phyloP scores from a whole-genome alignment of 306 rosid genomes.

The Castanea crenata region DNA sequence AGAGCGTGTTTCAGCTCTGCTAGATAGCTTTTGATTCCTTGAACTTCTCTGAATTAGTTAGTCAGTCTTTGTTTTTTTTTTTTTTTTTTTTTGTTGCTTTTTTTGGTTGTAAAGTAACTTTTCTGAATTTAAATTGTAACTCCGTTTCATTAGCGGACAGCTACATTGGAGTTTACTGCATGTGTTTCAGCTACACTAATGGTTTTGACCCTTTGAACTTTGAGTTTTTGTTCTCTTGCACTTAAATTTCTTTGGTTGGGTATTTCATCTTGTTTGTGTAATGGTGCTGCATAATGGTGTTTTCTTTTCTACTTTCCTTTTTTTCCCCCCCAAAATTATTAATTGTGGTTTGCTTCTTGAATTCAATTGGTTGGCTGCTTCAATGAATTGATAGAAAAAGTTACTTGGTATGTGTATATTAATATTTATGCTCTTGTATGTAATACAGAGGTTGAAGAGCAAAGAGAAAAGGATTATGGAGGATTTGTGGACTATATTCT shows the following conservation, averaged over 20 bases:
- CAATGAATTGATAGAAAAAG: neutral
- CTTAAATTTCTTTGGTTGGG: too few species aligned
- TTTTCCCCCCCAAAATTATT: neutral
- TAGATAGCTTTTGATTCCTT: neutral
- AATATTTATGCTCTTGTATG: slow-evolving; percentile 1
- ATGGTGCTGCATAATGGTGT: neutral
- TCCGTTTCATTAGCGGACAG: too few species aligned
- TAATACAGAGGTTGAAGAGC: slow-evolving; percentile 23
- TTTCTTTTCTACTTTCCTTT: neutral
- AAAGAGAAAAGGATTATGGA: slow-evolving; percentile 37
- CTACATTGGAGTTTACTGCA: too few species aligned
- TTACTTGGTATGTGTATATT: neutral
- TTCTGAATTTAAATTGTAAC: neutral
- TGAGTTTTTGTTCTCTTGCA: too few species aligned
- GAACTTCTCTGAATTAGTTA: neutral
- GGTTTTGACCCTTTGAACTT: too few species aligned
- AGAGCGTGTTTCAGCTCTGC: neutral
- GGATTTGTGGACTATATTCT: slow-evolving; percentile 52
- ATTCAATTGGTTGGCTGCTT: neutral
- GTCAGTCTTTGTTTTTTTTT: too few species aligned
- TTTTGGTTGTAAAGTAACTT: neutral
- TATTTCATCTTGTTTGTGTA: too few species aligned
- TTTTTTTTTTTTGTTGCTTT: too few species aligned
- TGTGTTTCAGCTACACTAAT: too few species aligned
- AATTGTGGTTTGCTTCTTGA: neutral